A percentile compares a stretch with the other conserved stretches of the same genome.
Evolutionary conservation across 2,329 filamentous ascomycete species (phyloP).

Genomic region (Xylaria sp.): DNA sequence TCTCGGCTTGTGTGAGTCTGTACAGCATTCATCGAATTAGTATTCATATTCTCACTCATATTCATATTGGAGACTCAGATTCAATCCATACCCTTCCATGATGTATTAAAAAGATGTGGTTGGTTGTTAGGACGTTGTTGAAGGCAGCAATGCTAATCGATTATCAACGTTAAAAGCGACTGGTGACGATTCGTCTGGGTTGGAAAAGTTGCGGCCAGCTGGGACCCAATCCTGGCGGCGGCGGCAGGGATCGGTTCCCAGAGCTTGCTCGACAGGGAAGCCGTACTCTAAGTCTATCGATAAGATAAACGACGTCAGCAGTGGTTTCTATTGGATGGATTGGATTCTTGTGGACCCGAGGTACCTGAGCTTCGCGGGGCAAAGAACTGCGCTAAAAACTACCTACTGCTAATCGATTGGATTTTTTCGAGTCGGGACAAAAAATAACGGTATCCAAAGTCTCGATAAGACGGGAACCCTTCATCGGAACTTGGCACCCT

Average conservation of each 20-base stretch:
- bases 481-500: background rate
- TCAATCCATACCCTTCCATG: conserved; percentile 45
- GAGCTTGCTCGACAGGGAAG: background rate
- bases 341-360: background rate
- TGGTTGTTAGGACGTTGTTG: background rate
- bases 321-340: background rate
- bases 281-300: conserved; percentile 28
- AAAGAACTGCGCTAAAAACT: conserved; percentile 27
- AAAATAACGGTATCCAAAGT: conserved; percentile 25
- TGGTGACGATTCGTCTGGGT: conserved; percentile 1
- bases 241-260: too few relatives aligned
- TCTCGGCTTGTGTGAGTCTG: conserved; percentile 79
- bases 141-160: background rate
- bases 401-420: conserved; percentile 42
- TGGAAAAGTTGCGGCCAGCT: conserved; percentile 21
- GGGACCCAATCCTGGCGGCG: background rate
- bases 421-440: conserved; percentile 34
- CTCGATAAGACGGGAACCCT: conserved; percentile 27
- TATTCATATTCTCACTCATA: background rate
- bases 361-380: conserved; percentile 29
- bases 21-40: conserved; percentile 40
- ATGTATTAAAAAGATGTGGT: conserved; percentile 21
- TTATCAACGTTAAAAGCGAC: background rate
- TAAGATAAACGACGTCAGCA: conserved; percentile 6
- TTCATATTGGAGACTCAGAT: background rate